Evolutionary conservation across 495 filamentous ascomycete genomes (phyloP).

Genomic region (Mytilinidion resinicola): DNA sequence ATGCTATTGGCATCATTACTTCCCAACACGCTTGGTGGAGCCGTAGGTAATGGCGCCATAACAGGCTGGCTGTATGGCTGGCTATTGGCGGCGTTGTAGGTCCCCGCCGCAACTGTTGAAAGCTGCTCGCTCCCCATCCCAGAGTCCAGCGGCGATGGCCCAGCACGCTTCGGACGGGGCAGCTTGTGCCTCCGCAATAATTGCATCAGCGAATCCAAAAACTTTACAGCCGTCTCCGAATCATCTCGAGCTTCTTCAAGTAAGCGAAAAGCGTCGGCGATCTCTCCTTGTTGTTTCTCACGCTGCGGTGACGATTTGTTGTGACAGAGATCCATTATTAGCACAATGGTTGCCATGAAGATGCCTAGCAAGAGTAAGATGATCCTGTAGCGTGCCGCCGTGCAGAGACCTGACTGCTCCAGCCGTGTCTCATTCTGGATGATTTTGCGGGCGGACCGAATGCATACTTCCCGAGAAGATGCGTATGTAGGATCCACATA

Average conservation of each 20-base stretch:
- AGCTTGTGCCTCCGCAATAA: slow-evolving; percentile 33
- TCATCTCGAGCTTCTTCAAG: slow-evolving; percentile 38
- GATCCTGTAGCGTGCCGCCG: slow-evolving; percentile 18
- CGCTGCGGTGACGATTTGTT: slow-evolving; percentile 32
- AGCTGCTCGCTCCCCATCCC: no score
- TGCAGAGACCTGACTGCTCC: slow-evolving; percentile 3
- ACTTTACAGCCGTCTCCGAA: slow-evolving; percentile 32
- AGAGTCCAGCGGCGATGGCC: not conserved
- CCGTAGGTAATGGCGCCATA: not conserved
- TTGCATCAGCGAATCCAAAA: slow-evolving; percentile 35
- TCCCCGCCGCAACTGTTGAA: not conserved
- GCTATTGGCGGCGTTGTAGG: not conserved
- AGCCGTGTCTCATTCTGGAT: slow-evolving; percentile 32
- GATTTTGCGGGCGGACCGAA: slow-evolving; percentile 36
- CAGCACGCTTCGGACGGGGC: not conserved
- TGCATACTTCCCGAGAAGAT: slow-evolving; percentile 35
- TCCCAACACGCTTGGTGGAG: not conserved
- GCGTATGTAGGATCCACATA: slow-evolving; percentile 28
- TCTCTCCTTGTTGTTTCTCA: slow-evolving; percentile 39
- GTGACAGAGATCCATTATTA: slow-evolving; percentile 44
- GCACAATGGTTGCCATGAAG: slow-evolving; percentile 44
- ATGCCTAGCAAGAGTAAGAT: slow-evolving; percentile 41
- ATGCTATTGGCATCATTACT: not conserved
- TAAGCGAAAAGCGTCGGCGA: slow-evolving; percentile 42
- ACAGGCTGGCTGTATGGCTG: not conserved